These are phyloP conservation scores for Alloteropsis semialata DNA, from an alignment of 176 grass and related monocot genomes.

Conservation along the genomic window DNA sequence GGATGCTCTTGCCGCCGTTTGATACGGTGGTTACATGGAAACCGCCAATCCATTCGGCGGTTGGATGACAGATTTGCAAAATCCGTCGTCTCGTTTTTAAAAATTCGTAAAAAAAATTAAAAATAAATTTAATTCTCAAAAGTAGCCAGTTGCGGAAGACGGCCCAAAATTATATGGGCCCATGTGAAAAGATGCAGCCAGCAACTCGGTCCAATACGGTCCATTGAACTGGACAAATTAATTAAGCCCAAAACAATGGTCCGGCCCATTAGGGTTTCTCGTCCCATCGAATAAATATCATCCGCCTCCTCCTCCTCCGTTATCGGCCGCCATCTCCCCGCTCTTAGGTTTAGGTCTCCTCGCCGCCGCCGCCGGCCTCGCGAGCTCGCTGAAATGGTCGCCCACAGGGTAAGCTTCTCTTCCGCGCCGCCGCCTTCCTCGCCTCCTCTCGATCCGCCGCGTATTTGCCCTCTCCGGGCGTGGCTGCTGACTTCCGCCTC, in stretches of 20 bases:
- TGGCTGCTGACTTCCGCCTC: not conserved
- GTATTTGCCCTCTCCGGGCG: not conserved
- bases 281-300: not conserved
- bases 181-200: too few species aligned
- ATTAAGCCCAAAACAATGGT: not conserved
- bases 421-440: too few species aligned
- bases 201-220: not conserved
- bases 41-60: too few species aligned
- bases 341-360: slow-evolving; percentile 24
- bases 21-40: too few species aligned
- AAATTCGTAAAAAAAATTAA: too few species aligned
- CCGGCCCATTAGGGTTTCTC: slow-evolving; percentile 43
- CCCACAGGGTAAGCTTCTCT: slow-evolving; percentile 58
- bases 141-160: not conserved
- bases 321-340: slow-evolving; percentile 17
- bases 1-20: too few species aligned
- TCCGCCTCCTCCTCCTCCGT: not conserved
- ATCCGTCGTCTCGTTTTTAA: too few species aligned
- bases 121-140: too few species aligned
- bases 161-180: not conserved
- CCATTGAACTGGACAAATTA: too few species aligned
- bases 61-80: too few species aligned
- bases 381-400: slow-evolving; percentile 55
- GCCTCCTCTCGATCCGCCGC: not conserved
- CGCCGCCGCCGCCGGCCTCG: not conserved